These are phyloP conservation scores for Leishmania tarentolae DNA, from an alignment of 208 protist species.

Conservation along the genomic window DNA sequence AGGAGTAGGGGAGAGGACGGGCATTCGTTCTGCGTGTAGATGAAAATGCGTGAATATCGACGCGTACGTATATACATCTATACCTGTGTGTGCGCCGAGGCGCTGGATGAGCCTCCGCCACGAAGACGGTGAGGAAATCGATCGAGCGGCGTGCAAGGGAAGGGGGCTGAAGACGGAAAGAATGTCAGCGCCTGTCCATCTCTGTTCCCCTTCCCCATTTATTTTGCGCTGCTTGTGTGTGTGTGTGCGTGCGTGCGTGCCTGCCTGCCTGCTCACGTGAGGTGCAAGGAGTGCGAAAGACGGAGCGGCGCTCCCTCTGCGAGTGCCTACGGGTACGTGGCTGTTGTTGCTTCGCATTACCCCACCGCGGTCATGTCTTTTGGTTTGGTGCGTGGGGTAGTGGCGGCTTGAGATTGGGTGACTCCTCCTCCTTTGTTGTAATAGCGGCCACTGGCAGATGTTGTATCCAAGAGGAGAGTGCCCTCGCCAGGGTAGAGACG, in stretches of 20 bases:
- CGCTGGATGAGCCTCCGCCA: neutral
- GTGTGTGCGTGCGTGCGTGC: neutral
- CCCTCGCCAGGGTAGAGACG: neutral
- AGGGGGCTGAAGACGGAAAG: neutral
- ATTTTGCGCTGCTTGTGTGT: neutral
- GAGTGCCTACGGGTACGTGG: no score
- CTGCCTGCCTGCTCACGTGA: neutral
- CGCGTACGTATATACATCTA: neutral
- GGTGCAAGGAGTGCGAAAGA: neutral
- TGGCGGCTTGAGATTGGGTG: neutral
- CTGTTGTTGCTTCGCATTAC: neutral
- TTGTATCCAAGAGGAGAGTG: neutral
- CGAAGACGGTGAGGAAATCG: neutral
- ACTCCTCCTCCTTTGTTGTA: neutral
- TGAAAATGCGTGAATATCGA: neutral
- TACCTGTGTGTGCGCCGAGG: neutral
- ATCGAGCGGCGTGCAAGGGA: neutral
- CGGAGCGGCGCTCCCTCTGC: neutral
- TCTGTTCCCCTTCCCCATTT: neutral
- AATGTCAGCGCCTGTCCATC: neutral
- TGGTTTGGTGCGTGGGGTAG: neutral
- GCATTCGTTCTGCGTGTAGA: neutral
- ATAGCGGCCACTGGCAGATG: neutral
- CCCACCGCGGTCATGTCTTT: neutral
- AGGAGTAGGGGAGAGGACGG: neutral